A percentile compares a stretch with the other conserved stretches of the same genome.
Evolutionary conservation across 441 rosid genomes (phyloP).

Genomic region (Adansonia gregorii): DNA sequence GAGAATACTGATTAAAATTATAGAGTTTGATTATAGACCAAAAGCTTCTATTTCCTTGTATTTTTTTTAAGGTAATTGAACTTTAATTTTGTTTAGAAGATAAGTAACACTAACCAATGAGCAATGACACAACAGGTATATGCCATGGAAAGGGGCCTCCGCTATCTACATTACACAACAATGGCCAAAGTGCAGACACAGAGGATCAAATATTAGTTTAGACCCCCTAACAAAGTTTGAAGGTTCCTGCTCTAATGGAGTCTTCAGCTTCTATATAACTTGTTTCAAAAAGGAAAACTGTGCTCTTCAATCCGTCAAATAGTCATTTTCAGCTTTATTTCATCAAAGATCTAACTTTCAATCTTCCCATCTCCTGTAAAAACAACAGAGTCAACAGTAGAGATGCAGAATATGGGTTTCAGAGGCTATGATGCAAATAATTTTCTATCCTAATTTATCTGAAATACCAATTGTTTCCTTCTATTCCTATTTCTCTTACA

Average conservation of each 20-base stretch:
- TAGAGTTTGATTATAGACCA: background rate
- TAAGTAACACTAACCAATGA: background rate
- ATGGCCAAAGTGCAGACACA: no score
- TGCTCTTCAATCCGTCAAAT: no score
- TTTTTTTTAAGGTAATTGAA: background rate
- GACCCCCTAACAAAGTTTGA: background rate
- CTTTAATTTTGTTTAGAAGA: background rate
- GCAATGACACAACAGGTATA: background rate
- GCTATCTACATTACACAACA: no score
- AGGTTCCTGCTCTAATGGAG: background rate
- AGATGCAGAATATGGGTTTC: background rate
- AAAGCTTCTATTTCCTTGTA: background rate
- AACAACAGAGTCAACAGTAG: background rate
- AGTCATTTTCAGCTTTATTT: no score
- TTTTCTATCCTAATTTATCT: no score
- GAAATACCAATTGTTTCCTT: no score
- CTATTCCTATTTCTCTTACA: background rate
- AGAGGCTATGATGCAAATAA: background rate
- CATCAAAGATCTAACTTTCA: no score
- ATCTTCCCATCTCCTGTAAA: no score
- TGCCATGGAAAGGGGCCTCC: background rate
- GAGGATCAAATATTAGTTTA: no score
- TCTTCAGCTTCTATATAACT: background rate
- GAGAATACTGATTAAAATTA: background rate
- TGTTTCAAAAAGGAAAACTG: no score